phyloP scores from a whole-genome alignment of 805 yeast species.

The Kodamaea nitidulidarum region DNA sequence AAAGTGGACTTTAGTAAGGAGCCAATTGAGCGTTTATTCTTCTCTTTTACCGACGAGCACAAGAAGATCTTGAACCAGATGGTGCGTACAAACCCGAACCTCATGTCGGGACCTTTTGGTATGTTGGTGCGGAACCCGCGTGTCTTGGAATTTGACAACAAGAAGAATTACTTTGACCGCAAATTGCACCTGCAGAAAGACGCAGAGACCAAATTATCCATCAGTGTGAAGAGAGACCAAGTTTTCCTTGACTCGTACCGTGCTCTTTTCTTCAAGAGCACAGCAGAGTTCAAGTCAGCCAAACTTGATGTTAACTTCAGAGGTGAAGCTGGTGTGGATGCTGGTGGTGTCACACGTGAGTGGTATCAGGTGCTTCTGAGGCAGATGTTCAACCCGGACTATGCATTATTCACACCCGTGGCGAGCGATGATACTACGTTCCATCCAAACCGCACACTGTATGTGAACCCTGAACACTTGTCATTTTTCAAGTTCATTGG shows the following conservation, averaged over 20 bases:
- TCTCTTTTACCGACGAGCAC: constrained; percentile 84
- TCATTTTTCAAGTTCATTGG: constrained; percentile 95
- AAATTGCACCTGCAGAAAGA: constrained; percentile 54
- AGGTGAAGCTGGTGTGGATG: constrained; percentile 96
- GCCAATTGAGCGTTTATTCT: constrained; percentile 74
- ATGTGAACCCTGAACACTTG: constrained; percentile 88
- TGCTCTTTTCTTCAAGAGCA: constrained; percentile 71
- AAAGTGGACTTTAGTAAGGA: constrained; percentile 66
- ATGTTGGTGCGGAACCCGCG: constrained; percentile 83
- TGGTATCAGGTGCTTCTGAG: constrained; percentile 94
- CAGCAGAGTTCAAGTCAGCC: constrained; percentile 66
- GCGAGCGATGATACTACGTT: constrained; percentile 89
- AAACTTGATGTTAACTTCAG: constrained; percentile 78
- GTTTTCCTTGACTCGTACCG: constrained; percentile 90
- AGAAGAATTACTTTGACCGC: constrained; percentile 77
- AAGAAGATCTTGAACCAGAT: constrained; percentile 83
- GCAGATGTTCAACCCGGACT: constrained; percentile 94
- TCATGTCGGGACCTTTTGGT: constrained; percentile 94
- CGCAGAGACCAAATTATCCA: constrained; percentile 46
- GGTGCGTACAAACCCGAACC: constrained; percentile 85
- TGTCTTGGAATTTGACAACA: constrained; percentile 91
- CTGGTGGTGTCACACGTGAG: constrained; percentile 96
- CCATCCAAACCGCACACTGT: constrained; percentile 91
- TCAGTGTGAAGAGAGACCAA: constrained; percentile 79
- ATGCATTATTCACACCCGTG: constrained; percentile 87